Evolutionary conservation across 192 early-diverging fungal species (phyloP).

Genomic region (Chytriomyces sp.): DNA sequence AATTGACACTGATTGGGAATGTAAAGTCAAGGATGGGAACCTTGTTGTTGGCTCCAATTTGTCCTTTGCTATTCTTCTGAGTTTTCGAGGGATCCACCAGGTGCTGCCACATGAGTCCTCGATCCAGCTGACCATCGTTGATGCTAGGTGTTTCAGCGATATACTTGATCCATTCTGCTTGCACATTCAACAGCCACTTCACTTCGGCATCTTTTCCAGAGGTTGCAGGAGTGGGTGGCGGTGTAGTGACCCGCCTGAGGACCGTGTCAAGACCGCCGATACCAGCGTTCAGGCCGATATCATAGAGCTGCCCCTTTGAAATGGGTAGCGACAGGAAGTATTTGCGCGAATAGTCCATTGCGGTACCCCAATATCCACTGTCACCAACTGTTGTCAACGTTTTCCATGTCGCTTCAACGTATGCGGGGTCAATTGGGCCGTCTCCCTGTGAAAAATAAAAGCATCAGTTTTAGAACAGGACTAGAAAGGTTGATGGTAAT

Average conservation of each 20-base stretch:
- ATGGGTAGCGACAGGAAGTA: slow-evolving; percentile 18
- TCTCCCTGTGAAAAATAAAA: background rate
- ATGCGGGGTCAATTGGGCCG: slow-evolving; percentile 18
- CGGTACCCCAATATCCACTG: slow-evolving; percentile 15
- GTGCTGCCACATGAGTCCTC: slow-evolving; percentile 27
- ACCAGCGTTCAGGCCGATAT: slow-evolving; percentile 25
- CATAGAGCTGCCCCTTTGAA: slow-evolving; percentile 23
- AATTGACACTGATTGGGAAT: slow-evolving; percentile 6
- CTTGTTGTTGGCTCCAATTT: slow-evolving; percentile 24
- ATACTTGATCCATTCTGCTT: slow-evolving; percentile 10
- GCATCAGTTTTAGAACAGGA: background rate
- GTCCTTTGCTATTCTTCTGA: background rate
- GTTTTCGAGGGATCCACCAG: slow-evolving; percentile 9
- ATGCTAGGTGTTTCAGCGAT: background rate
- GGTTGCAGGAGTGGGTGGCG: background rate
- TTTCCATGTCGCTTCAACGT: slow-evolving; percentile 28
- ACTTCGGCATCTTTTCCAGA: background rate
- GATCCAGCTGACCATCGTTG: slow-evolving; percentile 7
- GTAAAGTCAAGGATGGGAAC: background rate
- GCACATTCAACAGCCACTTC: slow-evolving; percentile 1
- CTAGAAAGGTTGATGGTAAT: background rate
- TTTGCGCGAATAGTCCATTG: slow-evolving; percentile 15
- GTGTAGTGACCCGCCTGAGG: background rate
- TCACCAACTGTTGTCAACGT: background rate
- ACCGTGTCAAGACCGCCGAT: background rate